Conservation (phyloP, 176 grass and related monocot species). For the Triticum urartu region DNA sequence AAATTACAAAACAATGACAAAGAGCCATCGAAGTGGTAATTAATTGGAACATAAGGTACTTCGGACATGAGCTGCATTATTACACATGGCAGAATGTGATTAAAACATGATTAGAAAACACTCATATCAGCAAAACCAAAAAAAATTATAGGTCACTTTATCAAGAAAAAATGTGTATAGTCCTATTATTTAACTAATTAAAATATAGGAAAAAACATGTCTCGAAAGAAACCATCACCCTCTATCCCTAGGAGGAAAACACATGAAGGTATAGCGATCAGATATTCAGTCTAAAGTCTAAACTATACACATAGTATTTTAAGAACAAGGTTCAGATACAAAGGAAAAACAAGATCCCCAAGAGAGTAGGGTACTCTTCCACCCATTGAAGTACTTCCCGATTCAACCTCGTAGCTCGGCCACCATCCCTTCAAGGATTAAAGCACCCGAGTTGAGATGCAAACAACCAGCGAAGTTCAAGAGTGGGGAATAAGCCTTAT, state of each 20-base stretch:
- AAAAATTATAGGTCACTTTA: background rate
- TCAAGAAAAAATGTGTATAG: background rate
- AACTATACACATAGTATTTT: too few relatives aligned
- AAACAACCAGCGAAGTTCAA: background rate
- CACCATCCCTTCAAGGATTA: conserved; percentile 24
- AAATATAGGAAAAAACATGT: too few relatives aligned
- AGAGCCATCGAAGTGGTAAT: background rate
- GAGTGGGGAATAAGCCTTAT: background rate
- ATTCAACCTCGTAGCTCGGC: conserved; percentile 55
- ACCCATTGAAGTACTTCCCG: conserved; percentile 70
- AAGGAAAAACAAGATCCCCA: conserved; percentile 67
- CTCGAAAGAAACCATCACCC: too few relatives aligned
- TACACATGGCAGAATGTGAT: background rate
- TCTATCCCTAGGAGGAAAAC: too few relatives aligned
- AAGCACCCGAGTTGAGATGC: background rate
- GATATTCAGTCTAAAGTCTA: too few relatives aligned
- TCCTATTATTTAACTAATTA: background rate
- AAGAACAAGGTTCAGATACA: conserved; percentile 27
- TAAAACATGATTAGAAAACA: background rate
- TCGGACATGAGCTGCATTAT: background rate
- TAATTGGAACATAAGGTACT: background rate
- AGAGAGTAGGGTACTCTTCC: conserved; percentile 72
- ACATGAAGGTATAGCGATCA: too few relatives aligned
- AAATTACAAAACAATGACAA: background rate
- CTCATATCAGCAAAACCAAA: background rate